A percentile compares a stretch with the other conserved stretches of the same genome.
Evolutionary conservation across 345 rosid species (phyloP).

Genomic region (Rhodamnia argentea): DNA sequence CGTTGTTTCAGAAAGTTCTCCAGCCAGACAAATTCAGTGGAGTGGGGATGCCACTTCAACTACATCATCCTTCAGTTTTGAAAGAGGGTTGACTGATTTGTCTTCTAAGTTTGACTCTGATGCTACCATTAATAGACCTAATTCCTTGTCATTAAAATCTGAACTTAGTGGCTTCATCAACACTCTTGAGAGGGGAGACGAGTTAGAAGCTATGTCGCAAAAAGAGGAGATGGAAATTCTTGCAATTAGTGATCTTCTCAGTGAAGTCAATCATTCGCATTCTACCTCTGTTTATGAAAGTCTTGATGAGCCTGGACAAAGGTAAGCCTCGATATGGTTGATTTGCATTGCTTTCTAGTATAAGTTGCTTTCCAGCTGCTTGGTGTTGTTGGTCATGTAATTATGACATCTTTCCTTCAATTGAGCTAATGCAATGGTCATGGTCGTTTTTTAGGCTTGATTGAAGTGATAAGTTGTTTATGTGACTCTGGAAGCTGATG

Average conservation of each 20-base stretch:
- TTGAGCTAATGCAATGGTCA: background rate
- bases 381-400: background rate
- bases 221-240: constrained; percentile 55
- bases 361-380: background rate
- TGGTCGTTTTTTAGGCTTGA: background rate
- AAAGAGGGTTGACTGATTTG: constrained; percentile 20
- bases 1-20: constrained; percentile 31
- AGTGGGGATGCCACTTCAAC: constrained; percentile 34
- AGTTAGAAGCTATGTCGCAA: constrained; percentile 27
- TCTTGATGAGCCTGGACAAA: constrained; percentile 82
- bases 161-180: constrained; percentile 41
- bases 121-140: constrained; percentile 18
- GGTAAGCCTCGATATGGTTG: constrained; percentile 30
- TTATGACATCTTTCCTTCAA: background rate
- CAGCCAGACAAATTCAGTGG: constrained; percentile 47
- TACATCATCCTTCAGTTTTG: constrained; percentile 34
- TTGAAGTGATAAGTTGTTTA: background rate
- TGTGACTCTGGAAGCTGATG: background rate
- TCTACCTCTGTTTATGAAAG: constrained; percentile 63
- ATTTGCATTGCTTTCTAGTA: background rate
- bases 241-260: constrained; percentile 62
- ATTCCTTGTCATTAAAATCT: constrained; percentile 34
- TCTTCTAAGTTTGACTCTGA: constrained; percentile 20
- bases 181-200: constrained; percentile 40
- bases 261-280: constrained; percentile 50